Percentiles rank a stretch among this genome's conserved stretches.
These are phyloP conservation scores for Penicillium expansum DNA, from an alignment of 2,329 filamentous ascomycete species.

Conservation along the genomic window DNA sequence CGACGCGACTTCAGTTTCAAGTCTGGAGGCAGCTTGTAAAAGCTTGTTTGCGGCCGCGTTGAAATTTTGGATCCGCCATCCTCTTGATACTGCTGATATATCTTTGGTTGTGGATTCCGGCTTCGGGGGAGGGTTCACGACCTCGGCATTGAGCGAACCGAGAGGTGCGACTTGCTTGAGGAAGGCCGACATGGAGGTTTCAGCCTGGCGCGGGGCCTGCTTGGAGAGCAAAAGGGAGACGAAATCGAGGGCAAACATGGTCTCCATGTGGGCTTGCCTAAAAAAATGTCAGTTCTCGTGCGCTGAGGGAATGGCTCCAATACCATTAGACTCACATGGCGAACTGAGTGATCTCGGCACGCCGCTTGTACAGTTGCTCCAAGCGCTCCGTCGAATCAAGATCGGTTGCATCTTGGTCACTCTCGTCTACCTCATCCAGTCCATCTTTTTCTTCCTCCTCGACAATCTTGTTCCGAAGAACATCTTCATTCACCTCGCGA, in stretches of 20 bases:
- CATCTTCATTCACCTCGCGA: conserved; percentile 71
- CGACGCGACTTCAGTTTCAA: conserved; percentile 72
- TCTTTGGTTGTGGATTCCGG: conserved; percentile 57
- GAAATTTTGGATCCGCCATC: conserved; percentile 77
- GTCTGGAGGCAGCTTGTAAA: conserved; percentile 65
- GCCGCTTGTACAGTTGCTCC: conserved; percentile 44
- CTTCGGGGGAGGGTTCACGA: conserved; percentile 60
- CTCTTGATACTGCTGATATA: conserved; percentile 54
- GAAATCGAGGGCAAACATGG: conserved; percentile 72
- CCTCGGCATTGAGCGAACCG: conserved; percentile 69
- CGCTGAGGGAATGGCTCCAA: background rate
- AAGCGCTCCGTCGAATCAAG: conserved; percentile 39
- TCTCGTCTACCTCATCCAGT: conserved; percentile 44
- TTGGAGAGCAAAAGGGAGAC: conserved; percentile 82
- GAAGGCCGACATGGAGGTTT: conserved; percentile 65
- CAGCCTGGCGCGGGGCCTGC: conserved; percentile 68
- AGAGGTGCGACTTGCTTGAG: conserved; percentile 70
- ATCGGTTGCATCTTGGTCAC: conserved; percentile 28
- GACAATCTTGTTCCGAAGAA: conserved; percentile 66
- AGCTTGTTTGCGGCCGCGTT: conserved; percentile 72
- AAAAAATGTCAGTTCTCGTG: conserved; percentile 4
- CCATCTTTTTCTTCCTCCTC: conserved; percentile 49
- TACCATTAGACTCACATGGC: conserved; percentile 34
- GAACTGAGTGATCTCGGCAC: conserved; percentile 46
- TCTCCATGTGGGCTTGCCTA: conserved; percentile 47